Conservation (phyloP, 2,329 filamentous ascomycete genomes). For the Macrophomina pseudophaseolina region DNA sequence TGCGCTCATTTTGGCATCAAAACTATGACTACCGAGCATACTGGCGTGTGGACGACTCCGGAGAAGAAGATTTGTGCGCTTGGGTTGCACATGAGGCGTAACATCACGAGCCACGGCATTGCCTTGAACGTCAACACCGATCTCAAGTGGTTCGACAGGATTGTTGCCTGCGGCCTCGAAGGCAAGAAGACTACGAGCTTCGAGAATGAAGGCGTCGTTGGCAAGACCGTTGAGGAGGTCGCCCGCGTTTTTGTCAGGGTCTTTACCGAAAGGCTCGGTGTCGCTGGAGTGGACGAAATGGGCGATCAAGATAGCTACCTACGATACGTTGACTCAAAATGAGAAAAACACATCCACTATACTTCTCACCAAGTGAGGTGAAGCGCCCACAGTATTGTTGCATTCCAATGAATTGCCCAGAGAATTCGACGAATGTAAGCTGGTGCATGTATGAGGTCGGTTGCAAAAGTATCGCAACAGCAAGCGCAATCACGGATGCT, state of each 20-base stretch:
- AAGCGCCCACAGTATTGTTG: too few relatives aligned
- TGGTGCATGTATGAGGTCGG: too few relatives aligned
- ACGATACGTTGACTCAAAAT: neutral
- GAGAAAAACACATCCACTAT: too few relatives aligned
- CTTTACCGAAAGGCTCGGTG: slow-evolving; percentile 37
- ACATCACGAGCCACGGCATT: slow-evolving; percentile 83
- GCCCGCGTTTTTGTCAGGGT: slow-evolving; percentile 48
- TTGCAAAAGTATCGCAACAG: too few relatives aligned
- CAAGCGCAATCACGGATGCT: too few relatives aligned
- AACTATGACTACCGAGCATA: slow-evolving; percentile 72
- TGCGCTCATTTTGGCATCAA: slow-evolving; percentile 65
- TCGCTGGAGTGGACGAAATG: slow-evolving; percentile 18
- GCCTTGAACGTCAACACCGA: slow-evolving; percentile 78
- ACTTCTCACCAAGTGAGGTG: too few relatives aligned
- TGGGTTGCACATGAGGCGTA: slow-evolving; percentile 86
- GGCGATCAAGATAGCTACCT: slow-evolving; percentile 12
- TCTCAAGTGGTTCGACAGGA: slow-evolving; percentile 69
- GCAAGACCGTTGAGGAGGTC: slow-evolving; percentile 44
- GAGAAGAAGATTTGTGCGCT: slow-evolving; percentile 81
- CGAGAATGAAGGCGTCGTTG: slow-evolving; percentile 55
- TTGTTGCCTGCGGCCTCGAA: slow-evolving; percentile 87
- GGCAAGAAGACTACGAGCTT: slow-evolving; percentile 82
- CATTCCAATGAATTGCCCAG: too few relatives aligned
- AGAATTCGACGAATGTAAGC: too few relatives aligned
- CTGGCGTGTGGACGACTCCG: slow-evolving; percentile 74